Base-by-base conservation (phyloP, 2,329 filamentous ascomycete species). In the Colletotrichum truncatum region DNA sequence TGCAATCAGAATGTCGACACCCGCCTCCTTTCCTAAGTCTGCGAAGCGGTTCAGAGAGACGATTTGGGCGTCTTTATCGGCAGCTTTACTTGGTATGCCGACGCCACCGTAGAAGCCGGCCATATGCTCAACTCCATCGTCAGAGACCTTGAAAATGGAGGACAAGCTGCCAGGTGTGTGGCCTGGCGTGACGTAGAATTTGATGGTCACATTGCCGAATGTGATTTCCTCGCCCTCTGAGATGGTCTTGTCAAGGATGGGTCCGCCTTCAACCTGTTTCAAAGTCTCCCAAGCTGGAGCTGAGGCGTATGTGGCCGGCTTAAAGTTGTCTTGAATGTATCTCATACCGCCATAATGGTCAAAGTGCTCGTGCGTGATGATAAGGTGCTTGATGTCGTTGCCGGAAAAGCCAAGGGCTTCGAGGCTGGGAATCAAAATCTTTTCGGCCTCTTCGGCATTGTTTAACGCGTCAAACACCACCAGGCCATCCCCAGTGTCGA, bases 301-400 rank as follows among this genome's bases (percentile, higher is more conserved):
- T 0, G 69, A 66, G 0, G 70, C 70, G 23, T 73, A 71, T 6
- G 67, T 61, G 2, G 68, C 55, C 1, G 64, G 66, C 2, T 55
- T 46, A 25, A 67, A 73, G 2, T 54, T 71, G 8, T 72, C 64
- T 41, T 74, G 71, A 0, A 74, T 60, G 52, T 69, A 74, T 6
- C 64, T 45, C 1, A 64, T 72, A 2, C 73, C 72, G 9, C 72
- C 72, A 9, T 73, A 73, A 60, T 74, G 72, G 53, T 73, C 73
- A 14, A 57, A 68, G 46, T 74, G 72, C 65, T 74, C 72, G 30
- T 74, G 73, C 1, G 72, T 73, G 52, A 73, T 70, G 60, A 74
- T 48, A 1, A 74, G 49, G 8, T 68, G 70, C 45, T 82, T 71
- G 12, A 74, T 68, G 43, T 74, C 70, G 6, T n/a, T 41, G 9